Percentiles rank a stretch among this genome's conserved stretches.
Conservation (phyloP, 352 stramenopile species). For the Nothophytophthora sp. region DNA sequence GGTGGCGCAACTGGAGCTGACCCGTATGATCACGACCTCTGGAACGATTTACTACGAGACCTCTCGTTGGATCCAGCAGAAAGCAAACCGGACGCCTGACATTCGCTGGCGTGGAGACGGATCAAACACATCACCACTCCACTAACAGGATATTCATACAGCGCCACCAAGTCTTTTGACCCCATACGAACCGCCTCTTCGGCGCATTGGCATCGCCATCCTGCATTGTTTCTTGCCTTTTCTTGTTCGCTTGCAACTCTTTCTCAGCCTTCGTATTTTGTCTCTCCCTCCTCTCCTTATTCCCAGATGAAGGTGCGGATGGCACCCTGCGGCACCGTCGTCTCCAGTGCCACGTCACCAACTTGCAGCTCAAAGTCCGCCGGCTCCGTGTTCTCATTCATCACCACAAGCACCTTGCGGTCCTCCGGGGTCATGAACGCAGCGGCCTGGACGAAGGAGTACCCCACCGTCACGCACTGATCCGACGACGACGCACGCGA, state of each 20-base stretch:
- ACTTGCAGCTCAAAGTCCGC: slow-evolving; percentile 64
- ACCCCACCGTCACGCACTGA: slow-evolving; percentile 81
- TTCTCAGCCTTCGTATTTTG: neutral
- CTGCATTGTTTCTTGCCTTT: neutral
- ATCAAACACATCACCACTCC: neutral
- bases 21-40: slow-evolving; percentile 68
- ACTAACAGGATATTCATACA: neutral
- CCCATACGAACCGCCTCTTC: too few species aligned
- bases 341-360: slow-evolving; percentile 42
- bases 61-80: slow-evolving; percentile 24
- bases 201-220: slow-evolving; percentile 9
- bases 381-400: slow-evolving; percentile 86
- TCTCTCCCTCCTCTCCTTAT: slow-evolving; percentile 23
- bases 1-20: slow-evolving; percentile 27
- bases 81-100: slow-evolving; percentile 10
- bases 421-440: slow-evolving; percentile 76
- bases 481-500: slow-evolving; percentile 34
- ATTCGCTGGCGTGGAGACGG: slow-evolving; percentile 1
- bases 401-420: slow-evolving; percentile 76
- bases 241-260: neutral
- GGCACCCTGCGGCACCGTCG: slow-evolving; percentile 49
- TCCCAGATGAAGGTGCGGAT: slow-evolving; percentile 82
- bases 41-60: slow-evolving; percentile 60
- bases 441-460: slow-evolving; percentile 68
- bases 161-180: too few species aligned